Base-by-base conservation (phyloP, 352 stramenopile genomes). In the Pythium aquatile region DNA sequence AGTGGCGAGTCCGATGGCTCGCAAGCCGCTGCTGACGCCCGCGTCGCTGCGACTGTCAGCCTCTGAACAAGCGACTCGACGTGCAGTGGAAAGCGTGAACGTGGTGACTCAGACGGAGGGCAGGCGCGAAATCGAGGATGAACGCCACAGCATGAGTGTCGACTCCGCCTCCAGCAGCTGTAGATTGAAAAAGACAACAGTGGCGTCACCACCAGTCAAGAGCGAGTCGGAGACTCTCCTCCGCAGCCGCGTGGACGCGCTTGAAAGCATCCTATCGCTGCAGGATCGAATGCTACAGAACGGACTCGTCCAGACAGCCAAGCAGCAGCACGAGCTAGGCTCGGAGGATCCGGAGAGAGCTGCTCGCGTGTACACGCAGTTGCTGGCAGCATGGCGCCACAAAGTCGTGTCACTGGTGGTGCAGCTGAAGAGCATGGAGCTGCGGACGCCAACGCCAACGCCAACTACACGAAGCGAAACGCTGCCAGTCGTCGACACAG, bases 321-420 rank as follows among this genome's bases (percentile, higher is more conserved):
- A 24, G 57, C 56, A n/a, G 24, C 46, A 28, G 24, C 11, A 47
- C 24, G 55, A 30, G 14, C 35, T 51, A 3, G 11, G 42, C 37
- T 67, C n/a, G 65, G 58, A 39, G 2, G 60, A 69, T 1, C 61
- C 61, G 1, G 65, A 68, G 24, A 40, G 55, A 20, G 68, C 69
- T 2, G 71, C 65, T 4, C 54, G 57, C 3, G 20, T 79, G n/a
- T 85, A 83, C 35, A 66, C 65, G 6, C 52, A 70, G 20, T 42
- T 85, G 14, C 54, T 87, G 24, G 56, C 68, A 3, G 62, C 73
- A 14, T 93, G 83, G 83, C 73, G 83, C n/a, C 59, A 75, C 48
- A 90, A 88, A 61, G 79, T 76, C 5, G 71, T 90, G 2, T 48
- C 76, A 2, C 57, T 91, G 1, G 78, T 91, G 71, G 81, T 93